A percentile compares a stretch with the other conserved stretches of the same genome.
phyloP scores from a whole-genome alignment of 176 grass and related monocot genomes.

The Aegilops sharonensis region DNA sequence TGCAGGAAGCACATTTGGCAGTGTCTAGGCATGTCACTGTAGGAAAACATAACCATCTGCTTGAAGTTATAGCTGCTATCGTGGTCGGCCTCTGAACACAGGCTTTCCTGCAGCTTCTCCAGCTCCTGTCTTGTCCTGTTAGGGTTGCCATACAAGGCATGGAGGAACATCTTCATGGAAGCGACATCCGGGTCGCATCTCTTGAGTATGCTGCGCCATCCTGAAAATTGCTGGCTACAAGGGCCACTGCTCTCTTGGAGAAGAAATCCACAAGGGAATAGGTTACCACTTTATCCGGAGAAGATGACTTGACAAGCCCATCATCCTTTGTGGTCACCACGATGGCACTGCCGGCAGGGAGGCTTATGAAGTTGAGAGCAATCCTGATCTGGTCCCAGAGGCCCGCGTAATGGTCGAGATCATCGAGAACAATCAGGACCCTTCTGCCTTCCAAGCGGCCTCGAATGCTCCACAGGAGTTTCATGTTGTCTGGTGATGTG shows the following conservation, averaged over 20 bases:
- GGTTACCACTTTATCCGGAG: not conserved
- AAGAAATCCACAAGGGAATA: not conserved
- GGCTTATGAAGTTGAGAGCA: not conserved
- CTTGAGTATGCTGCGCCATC: not conserved
- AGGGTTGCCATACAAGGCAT: not conserved
- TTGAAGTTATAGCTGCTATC: not conserved
- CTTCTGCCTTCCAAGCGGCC: not conserved
- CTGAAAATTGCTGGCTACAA: not conserved
- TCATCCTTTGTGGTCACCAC: not conserved
- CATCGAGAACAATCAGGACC: not conserved
- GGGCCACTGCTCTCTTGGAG: not conserved
- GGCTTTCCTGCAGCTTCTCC: not conserved
- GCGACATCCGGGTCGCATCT: not conserved
- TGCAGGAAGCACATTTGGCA: constrained; percentile 18
- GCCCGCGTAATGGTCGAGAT: not conserved
- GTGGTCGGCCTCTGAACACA: not conserved
- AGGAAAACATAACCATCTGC: not conserved
- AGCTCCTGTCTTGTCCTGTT: not conserved
- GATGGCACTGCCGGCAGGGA: not conserved
- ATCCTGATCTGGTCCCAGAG: not conserved
- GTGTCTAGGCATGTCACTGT: not conserved
- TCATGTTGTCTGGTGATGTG: not conserved
- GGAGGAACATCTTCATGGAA: not conserved
- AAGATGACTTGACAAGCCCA: not conserved
- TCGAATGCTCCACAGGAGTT: not conserved